Percentiles rank a stretch among this genome's conserved stretches.
phyloP scores from a whole-genome alignment of 1,284 basidiomycete genomes.

The Cutaneotrichosporon arboriforme region DNA sequence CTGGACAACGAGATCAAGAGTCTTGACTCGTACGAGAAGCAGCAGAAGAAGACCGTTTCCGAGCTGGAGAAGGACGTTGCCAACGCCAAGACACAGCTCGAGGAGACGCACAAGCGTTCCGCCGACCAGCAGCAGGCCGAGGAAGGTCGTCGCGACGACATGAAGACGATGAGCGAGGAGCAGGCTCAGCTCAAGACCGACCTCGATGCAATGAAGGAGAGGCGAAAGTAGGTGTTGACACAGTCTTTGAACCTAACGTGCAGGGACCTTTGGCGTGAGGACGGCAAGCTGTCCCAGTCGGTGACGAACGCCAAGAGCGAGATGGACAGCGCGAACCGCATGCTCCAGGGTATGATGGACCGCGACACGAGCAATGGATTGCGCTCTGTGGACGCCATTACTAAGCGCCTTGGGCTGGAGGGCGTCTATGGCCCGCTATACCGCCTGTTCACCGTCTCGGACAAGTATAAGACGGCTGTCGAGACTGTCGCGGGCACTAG shows the following conservation, averaged over 20 bases:
- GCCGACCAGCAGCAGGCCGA: slow-evolving; percentile 59
- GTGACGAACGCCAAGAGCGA: slow-evolving; percentile 73
- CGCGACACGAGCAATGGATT: slow-evolving; percentile 89
- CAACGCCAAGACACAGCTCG: slow-evolving; percentile 65
- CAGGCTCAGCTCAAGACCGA: slow-evolving; percentile 63
- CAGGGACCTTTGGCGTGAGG: slow-evolving; percentile 86
- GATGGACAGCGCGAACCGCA: slow-evolving; percentile 70
- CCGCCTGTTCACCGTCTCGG: slow-evolving; percentile 83
- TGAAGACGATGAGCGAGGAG: slow-evolving; percentile 69
- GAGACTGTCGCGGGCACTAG: slow-evolving; percentile 86
- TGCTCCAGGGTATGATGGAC: slow-evolving; percentile 87
- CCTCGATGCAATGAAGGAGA: slow-evolving; percentile 66
- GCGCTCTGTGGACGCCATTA: slow-evolving; percentile 74
- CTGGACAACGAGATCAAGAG: slow-evolving; percentile 67
- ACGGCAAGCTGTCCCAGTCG: slow-evolving; percentile 75
- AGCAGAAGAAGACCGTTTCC: slow-evolving; percentile 58
- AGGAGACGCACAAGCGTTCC: slow-evolving; percentile 63
- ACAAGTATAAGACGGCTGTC: slow-evolving; percentile 88
- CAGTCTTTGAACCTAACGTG: not conserved
- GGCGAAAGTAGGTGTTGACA: slow-evolving; percentile 56
- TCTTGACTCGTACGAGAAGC: slow-evolving; percentile 57
- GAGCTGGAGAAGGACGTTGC: slow-evolving; percentile 66
- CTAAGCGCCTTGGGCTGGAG: slow-evolving; percentile 63
- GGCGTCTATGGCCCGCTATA: slow-evolving; percentile 90
- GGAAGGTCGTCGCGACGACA: slow-evolving; percentile 61